Percentiles rank a stretch among this genome's conserved stretches.
These are phyloP conservation scores for Orbilia brochopaga DNA, from an alignment of 2,329 filamentous ascomycete species.

Conservation along the genomic window DNA sequence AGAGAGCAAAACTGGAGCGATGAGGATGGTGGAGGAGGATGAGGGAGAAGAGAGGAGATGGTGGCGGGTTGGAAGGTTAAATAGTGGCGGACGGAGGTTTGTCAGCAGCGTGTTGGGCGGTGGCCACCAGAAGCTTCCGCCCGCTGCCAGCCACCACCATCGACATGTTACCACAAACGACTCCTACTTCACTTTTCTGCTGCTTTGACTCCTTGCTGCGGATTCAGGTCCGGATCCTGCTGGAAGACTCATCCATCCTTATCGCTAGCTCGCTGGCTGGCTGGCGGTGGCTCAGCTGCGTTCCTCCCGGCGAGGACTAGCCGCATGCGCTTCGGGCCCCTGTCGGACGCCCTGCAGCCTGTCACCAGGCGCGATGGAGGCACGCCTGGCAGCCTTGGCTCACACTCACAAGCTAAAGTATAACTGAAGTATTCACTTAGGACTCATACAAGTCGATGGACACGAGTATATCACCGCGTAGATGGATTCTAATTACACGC, in stretches of 20 bases:
- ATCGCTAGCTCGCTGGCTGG: too few relatives aligned
- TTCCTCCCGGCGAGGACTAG: background rate
- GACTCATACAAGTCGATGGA: background rate
- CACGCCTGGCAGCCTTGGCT: constrained; percentile 3
- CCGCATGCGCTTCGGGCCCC: background rate
- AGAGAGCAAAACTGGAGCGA: background rate
- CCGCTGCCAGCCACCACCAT: background rate
- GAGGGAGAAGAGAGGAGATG: constrained; percentile 25
- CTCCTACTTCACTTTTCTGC: too few relatives aligned
- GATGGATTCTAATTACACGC: too few relatives aligned
- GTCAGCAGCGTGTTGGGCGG: background rate
- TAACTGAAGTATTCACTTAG: background rate
- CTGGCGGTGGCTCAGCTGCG: background rate
- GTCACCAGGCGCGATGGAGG: background rate
- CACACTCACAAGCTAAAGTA: too few relatives aligned
- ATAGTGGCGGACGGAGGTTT: too few relatives aligned
- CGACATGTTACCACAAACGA: too few relatives aligned
- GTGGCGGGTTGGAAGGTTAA: constrained; percentile 6
- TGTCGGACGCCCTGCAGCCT: background rate
- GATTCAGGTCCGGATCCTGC: too few relatives aligned
- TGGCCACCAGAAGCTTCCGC: background rate
- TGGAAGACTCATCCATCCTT: background rate
- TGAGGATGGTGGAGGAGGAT: constrained; percentile 16
- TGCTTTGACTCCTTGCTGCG: too few relatives aligned
- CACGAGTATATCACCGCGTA: background rate